Evolutionary conservation across 371 early-diverging fungal genomes (phyloP), one percentile per base, ranked within the genome.

Genomic region (Actinomucor elegans): DNA sequence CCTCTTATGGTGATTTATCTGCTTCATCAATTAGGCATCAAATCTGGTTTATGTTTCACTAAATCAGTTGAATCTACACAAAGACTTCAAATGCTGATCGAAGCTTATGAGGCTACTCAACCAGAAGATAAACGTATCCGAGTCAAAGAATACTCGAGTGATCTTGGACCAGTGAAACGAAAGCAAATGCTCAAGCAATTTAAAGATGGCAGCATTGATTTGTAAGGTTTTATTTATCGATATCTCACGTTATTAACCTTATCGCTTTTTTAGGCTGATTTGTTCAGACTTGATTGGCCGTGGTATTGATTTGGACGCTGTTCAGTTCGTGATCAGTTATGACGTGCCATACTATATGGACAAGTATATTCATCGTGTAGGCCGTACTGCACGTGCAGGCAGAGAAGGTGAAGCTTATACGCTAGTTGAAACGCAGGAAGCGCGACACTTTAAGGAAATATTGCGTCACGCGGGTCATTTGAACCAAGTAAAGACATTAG

Each of bases 351-450:
- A 84, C 12, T 83, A 84, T 29, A 83, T 89, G 77, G 90, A 93
- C 62, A 89, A 93, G 60, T 99, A 99, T 66, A 89, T 98, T 29
- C 99, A 99, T 66, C 88, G 99, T 56, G 93, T 97, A n/a, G 99
- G 99, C 8, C 85, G 99, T 53, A 99, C 99, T 1, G 99, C 97
- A 1, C 87, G 98, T 59, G 98, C 97, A 4, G 98, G 97, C n/a
- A 79, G 89, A 37, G 71, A 81, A 20, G 99, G 99, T 43, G 71
- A 71, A 6, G 94, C 99, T 0, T 89, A 91, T 50, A 92, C 96
- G 3, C 59, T 99, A 40, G 86, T 97, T 3, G 95, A 90, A 43
- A 80, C 76, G 38, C 88, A 91, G 61, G 95, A 98, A 52, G 75
- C 67, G 6, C 62, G 79, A 32, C 81, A 77, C 52, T 94, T 88